Conservation (phyloP, 164 flowering plant species). For the Santalum album region DNA sequence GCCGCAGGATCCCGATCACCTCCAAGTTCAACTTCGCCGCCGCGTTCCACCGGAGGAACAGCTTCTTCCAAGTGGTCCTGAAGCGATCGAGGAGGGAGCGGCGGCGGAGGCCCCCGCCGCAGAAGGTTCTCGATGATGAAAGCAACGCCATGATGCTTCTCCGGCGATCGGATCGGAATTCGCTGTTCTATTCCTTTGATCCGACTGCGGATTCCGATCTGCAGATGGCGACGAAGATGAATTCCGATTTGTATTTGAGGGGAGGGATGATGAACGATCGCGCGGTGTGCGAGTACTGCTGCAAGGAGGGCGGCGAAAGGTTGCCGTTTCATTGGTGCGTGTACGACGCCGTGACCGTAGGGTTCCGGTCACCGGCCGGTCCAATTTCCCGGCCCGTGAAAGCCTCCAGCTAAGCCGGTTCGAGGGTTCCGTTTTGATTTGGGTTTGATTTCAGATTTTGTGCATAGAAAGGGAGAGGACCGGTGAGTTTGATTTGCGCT, state of each 20-base stretch:
- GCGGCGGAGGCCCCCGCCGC: conserved; percentile 11
- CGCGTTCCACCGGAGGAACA: conserved; percentile 10
- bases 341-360: conserved; percentile 27
- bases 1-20: conserved; percentile 29
- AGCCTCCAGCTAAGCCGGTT: conserved; percentile 1
- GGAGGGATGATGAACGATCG: not conserved
- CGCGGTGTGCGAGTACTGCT: conserved; percentile 29
- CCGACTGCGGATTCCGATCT: conserved; percentile 1
- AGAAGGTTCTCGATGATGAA: not conserved
- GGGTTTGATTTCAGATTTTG: no score
- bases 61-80: conserved; percentile 24
- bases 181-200: not conserved
- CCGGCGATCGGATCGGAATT: conserved; percentile 1
- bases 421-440: no score
- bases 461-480: no score
- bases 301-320: conserved; percentile 8
- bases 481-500: no score
- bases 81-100: conserved; percentile 20
- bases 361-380: conserved; percentile 38
- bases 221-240: conserved; percentile 17
- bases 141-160: conserved; percentile 11
- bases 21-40: conserved; percentile 31
- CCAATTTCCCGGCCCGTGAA: conserved; percentile 44
- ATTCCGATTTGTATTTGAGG: not conserved
- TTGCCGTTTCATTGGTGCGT: conserved; percentile 43